Conservation (phyloP, 768 basidiomycete genomes). For the Kwoniella botswanensis region DNA sequence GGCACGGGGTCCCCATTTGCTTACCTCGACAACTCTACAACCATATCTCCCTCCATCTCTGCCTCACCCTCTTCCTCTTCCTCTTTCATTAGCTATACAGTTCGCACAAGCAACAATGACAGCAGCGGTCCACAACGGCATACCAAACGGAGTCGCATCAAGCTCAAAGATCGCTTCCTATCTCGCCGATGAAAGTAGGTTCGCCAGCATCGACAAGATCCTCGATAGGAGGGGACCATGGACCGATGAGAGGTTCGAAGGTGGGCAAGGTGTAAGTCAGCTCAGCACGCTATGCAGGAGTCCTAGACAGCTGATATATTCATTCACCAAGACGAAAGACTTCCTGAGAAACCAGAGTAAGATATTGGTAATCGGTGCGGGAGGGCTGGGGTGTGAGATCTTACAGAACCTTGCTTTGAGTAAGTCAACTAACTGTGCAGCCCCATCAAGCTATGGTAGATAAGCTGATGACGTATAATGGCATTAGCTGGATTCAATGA, state of each 20-base stretch:
- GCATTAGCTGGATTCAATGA: conserved; percentile 82
- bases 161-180: conserved; percentile 23
- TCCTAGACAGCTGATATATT: conserved; percentile 1
- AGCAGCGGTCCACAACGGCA: conserved; percentile 10
- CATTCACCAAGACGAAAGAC: conserved; percentile 72
- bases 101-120: neutral
- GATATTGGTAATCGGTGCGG: conserved; percentile 96
- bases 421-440: conserved; percentile 41
- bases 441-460: neutral
- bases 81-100: neutral
- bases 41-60: neutral
- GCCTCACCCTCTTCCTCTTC: neutral
- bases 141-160: conserved; percentile 5
- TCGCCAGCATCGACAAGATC: conserved; percentile 83
- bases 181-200: conserved; percentile 62
- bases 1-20: conserved; percentile 5
- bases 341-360: conserved; percentile 84
- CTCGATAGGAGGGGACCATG: conserved; percentile 85
- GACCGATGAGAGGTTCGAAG: conserved; percentile 76
- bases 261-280: conserved; percentile 73
- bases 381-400: conserved; percentile 95
- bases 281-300: no score
- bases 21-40: neutral
- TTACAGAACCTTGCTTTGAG: conserved; percentile 90
- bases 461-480: conserved; percentile 5